phyloP scores from a whole-genome alignment of 768 basidiomycete species.

The Amanita rubescens region DNA sequence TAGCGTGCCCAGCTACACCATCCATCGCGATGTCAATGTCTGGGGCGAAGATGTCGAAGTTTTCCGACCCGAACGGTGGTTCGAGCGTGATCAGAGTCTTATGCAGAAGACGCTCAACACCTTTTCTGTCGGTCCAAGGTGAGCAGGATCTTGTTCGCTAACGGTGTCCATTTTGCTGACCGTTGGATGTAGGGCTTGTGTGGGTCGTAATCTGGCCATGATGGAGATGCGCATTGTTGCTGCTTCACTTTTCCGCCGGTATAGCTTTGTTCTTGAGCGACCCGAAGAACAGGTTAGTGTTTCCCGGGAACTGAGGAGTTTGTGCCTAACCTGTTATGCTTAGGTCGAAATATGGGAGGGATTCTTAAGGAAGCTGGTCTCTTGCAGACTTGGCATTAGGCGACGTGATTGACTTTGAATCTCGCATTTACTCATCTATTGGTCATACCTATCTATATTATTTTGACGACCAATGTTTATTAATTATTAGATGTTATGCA shows the following conservation, averaged over 20 bases:
- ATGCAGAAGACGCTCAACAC: slow-evolving; percentile 78
- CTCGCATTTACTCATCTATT: too few species aligned
- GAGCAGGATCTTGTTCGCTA: slow-evolving; percentile 13
- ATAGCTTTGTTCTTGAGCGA: slow-evolving; percentile 60
- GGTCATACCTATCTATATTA: background rate
- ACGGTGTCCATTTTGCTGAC: slow-evolving; percentile 1
- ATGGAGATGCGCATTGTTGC: slow-evolving; percentile 78
- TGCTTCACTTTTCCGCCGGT: slow-evolving; percentile 71
- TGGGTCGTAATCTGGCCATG: slow-evolving; percentile 75
- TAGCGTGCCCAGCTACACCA: slow-evolving; percentile 76
- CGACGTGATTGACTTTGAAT: too few species aligned
- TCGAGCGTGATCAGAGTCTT: slow-evolving; percentile 53
- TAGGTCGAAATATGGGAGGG: slow-evolving; percentile 77
- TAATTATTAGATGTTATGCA: too few species aligned
- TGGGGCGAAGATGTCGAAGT: slow-evolving; percentile 78
- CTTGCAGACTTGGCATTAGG: slow-evolving; percentile 65
- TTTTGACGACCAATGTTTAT: too few species aligned
- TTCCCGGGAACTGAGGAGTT: background rate
- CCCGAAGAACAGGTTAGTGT: slow-evolving; percentile 47
- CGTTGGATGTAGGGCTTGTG: slow-evolving; percentile 52
- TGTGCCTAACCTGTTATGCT: background rate
- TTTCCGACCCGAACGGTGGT: slow-evolving; percentile 82
- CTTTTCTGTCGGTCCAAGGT: slow-evolving; percentile 80
- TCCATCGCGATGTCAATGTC: slow-evolving; percentile 61
- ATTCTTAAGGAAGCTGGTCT: slow-evolving; percentile 78